phyloP scores from a whole-genome alignment of 148 eudicot species.

The Fallopia convolvulus region DNA sequence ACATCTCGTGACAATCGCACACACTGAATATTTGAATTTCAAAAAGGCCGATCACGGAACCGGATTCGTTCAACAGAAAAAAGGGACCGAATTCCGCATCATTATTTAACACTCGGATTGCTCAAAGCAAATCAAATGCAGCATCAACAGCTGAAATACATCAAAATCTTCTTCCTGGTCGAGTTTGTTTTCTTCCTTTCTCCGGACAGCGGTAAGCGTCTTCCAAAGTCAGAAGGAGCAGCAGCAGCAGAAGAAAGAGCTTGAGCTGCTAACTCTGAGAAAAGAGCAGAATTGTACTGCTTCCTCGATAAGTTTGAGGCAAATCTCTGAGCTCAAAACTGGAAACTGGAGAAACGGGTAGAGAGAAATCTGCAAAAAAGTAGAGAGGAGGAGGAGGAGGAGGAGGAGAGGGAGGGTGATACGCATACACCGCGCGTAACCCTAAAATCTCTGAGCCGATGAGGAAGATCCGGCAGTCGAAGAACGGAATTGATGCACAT shows the following conservation, averaged over 20 bases:
- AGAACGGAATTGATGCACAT: no score
- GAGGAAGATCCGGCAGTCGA: no score
- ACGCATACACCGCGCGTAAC: no score
- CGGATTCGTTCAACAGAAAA: no score
- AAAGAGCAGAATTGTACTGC: conserved; percentile 10
- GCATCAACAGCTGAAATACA: not conserved
- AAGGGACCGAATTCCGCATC: not conserved
- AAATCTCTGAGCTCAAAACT: conserved; percentile 11
- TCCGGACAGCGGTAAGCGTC: no score
- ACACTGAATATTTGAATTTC: not conserved
- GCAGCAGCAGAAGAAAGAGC: not conserved
- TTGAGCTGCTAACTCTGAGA: no score
- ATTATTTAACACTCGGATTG: not conserved
- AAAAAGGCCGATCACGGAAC: not conserved
- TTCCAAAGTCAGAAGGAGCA: not conserved
- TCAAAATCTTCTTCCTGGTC: not conserved
- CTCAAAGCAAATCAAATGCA: conserved; percentile 2
- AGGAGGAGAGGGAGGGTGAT: no score
- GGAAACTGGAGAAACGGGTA: not conserved
- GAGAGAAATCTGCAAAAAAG: conserved; percentile 21
- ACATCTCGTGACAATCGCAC: not conserved
- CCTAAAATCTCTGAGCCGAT: no score
- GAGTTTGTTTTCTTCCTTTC: not conserved
- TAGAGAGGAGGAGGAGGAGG: not conserved
- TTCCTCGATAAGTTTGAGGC: conserved; percentile 14